phyloP scores from a whole-genome alignment of 1,284 basidiomycete species.

The Cystobasidium pallidum region DNA sequence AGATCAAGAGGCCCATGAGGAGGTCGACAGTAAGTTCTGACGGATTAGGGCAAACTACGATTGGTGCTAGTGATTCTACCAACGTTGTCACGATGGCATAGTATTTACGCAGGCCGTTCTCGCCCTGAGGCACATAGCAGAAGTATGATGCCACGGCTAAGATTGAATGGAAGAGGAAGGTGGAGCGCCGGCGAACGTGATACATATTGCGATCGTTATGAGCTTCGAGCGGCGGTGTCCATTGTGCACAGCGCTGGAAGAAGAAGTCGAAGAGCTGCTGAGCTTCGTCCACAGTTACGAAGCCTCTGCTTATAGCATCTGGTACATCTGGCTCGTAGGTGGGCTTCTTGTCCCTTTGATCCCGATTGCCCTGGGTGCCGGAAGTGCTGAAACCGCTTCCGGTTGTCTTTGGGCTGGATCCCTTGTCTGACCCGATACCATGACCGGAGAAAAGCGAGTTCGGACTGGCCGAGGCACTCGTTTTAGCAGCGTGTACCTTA shows the following conservation, averaged over 20 bases:
- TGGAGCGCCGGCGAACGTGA: slow-evolving; percentile 42
- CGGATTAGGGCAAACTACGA: slow-evolving; percentile 38
- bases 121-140: slow-evolving; percentile 42
- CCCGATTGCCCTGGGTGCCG: not conserved
- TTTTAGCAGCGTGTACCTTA: slow-evolving; percentile 4
- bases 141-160: slow-evolving; percentile 39
- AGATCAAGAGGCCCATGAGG: slow-evolving; percentile 38
- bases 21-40: slow-evolving; percentile 43
- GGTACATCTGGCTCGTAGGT: slow-evolving; percentile 41
- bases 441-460: slow-evolving; percentile 13
- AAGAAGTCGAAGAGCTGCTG: slow-evolving; percentile 44
- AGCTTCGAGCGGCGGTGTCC: slow-evolving; percentile 33
- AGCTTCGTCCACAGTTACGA: slow-evolving; percentile 42
- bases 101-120: slow-evolving; percentile 42
- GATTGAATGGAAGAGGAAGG: slow-evolving; percentile 44
- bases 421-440: slow-evolving; percentile 18
- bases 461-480: slow-evolving; percentile 23
- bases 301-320: slow-evolving; percentile 40
- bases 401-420: slow-evolving; percentile 12
- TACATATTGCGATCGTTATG: slow-evolving; percentile 43
- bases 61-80: slow-evolving; percentile 42
- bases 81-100: slow-evolving; percentile 42
- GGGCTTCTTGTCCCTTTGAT: slow-evolving; percentile 6
- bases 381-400: slow-evolving; percentile 5
- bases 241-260: slow-evolving; percentile 43